These are phyloP conservation scores for Gelatoporia subvermispora DNA, from an alignment of 768 basidiomycete genomes.

Conservation along the genomic window DNA sequence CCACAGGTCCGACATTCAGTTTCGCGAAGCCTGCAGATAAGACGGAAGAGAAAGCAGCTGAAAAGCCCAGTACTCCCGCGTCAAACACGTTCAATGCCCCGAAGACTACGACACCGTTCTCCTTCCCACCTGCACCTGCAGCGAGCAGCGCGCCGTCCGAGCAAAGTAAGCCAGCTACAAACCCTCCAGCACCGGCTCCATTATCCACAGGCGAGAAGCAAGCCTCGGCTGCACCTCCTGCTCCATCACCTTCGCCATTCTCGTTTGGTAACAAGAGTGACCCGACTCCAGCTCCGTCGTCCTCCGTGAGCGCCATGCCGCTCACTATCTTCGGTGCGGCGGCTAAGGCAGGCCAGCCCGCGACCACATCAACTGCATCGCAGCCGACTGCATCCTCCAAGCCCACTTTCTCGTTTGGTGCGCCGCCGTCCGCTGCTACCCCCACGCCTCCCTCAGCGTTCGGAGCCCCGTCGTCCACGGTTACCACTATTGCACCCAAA, in stretches of 20 bases:
- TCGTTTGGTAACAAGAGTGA: constrained; percentile 4
- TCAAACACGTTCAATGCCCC: constrained; percentile 1
- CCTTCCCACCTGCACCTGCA: background rate
- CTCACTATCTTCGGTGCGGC: constrained; percentile 1
- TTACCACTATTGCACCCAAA: constrained; percentile 9
- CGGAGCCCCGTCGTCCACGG: constrained; percentile 9
- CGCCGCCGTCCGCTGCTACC: background rate
- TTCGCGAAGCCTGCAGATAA: constrained; percentile 16
- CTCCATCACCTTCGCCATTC: constrained; percentile 1
- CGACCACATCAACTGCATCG: background rate
- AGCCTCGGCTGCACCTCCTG: background rate
- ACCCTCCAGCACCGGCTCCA: background rate
- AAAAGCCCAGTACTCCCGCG: background rate
- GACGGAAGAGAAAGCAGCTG: constrained; percentile 9
- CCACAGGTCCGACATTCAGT: background rate
- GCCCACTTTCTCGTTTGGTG: constrained; percentile 9
- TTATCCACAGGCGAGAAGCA: constrained; percentile 2
- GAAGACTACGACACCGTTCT: background rate
- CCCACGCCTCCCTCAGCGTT: constrained; percentile 15
- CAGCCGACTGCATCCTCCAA: background rate
- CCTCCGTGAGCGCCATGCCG: background rate
- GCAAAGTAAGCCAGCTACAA: background rate
- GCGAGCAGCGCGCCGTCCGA: background rate
- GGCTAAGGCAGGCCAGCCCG: constrained; percentile 2
- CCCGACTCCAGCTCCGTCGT: constrained; percentile 1